A percentile compares a stretch with the other conserved stretches of the same genome.
Conservation (phyloP, 208 protist genomes). For the Leptomonas pyrrhocoris region DNA sequence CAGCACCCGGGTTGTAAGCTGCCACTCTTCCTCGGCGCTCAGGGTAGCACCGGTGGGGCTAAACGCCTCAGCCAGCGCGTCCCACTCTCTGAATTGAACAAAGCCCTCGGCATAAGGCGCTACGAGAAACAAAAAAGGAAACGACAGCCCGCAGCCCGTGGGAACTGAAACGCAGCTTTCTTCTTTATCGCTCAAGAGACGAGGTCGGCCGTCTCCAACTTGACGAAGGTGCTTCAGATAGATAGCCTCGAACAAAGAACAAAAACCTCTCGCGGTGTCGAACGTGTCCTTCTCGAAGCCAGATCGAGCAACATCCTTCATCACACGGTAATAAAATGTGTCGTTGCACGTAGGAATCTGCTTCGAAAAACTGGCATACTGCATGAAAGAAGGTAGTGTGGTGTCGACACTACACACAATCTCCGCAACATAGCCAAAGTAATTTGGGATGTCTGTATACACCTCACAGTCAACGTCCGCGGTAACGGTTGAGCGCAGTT, state of each 20-base stretch:
- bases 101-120: conserved; percentile 76
- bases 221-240: conserved; percentile 54
- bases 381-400: conserved; percentile 27
- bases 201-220: conserved; percentile 7
- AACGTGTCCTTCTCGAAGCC: conserved; percentile 57
- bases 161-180: background rate
- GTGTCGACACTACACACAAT: conserved; percentile 54
- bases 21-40: conserved; percentile 26
- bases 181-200: background rate
- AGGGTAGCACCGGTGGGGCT: conserved; percentile 21
- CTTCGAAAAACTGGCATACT: conserved; percentile 24
- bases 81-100: conserved; percentile 48
- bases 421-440: conserved; percentile 81
- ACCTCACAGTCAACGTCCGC: conserved; percentile 58
- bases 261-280: conserved; percentile 62
- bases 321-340: conserved; percentile 61
- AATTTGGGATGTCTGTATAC: conserved; percentile 79
- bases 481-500: conserved; percentile 47
- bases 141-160: conserved; percentile 47
- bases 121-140: conserved; percentile 74
- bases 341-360: conserved; percentile 48
- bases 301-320: conserved; percentile 54
- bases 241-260: conserved; percentile 66
- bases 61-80: conserved; percentile 25
- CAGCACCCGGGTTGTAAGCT: conserved; percentile 28